Percentiles rank a stretch among this genome's conserved stretches.
Evolutionary conservation across 345 rosid genomes (phyloP).

Genomic region (Xanthoceras sorbifolium): DNA sequence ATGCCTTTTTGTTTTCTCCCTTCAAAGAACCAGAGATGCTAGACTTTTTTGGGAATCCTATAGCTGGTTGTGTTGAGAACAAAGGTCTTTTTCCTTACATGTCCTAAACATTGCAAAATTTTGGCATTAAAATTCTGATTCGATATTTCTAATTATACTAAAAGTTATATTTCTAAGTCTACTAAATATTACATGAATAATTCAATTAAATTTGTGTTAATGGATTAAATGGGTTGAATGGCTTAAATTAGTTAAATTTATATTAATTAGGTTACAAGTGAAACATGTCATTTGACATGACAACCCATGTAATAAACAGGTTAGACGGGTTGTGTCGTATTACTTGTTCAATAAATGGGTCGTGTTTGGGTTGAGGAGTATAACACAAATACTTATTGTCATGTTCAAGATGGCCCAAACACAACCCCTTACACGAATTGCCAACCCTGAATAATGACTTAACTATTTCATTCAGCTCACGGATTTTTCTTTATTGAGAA

Average conservation of each 20-base stretch:
- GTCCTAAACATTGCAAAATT: too few relatives aligned
- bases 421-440: too few relatives aligned
- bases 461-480: too few relatives aligned
- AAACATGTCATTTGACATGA: too few relatives aligned
- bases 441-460: too few relatives aligned
- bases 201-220: background rate
- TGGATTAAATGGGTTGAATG: background rate
- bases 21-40: background rate
- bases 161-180: background rate
- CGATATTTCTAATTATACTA: background rate
- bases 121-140: background rate
- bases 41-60: too few relatives aligned
- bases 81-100: background rate
- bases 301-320: too few relatives aligned
- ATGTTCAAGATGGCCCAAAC: background rate
- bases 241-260: too few relatives aligned
- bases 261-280: too few relatives aligned
- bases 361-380: background rate
- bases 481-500: too few relatives aligned
- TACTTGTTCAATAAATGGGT: background rate
- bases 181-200: too few relatives aligned
- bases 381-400: background rate
- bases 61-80: background rate
- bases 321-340: too few relatives aligned
- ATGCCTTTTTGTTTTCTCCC: background rate